These are phyloP conservation scores for Cucurbita pepo DNA, from an alignment of 306 rosid species.

Conservation along the genomic window DNA sequence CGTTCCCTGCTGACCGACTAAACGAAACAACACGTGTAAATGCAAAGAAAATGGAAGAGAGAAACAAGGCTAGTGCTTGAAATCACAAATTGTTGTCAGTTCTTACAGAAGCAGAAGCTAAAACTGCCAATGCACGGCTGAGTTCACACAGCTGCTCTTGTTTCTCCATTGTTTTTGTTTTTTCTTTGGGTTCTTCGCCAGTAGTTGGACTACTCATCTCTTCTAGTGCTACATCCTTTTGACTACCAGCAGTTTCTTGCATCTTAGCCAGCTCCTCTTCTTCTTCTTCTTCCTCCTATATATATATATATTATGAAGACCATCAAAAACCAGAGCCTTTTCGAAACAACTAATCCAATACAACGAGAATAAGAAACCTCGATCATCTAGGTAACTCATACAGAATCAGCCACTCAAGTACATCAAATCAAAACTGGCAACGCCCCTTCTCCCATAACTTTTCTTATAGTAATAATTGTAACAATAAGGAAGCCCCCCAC, in stretches of 20 bases:
- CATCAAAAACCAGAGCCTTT: not conserved
- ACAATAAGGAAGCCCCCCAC: not conserved
- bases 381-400: not conserved
- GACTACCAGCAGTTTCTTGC: conserved; percentile 32
- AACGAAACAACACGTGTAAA: conserved; percentile 1
- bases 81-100: conserved; percentile 3
- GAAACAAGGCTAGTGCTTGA: not conserved
- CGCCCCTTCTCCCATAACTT: not conserved
- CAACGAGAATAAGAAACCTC: not conserved
- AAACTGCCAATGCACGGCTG: conserved; percentile 89
- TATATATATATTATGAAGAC: not conserved
- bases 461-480: not conserved
- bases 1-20: conserved; percentile 96
- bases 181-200: conserved; percentile 57
- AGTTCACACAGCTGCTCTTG: conserved; percentile 80
- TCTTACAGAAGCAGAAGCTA: conserved; percentile 96
- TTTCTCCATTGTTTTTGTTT: conserved; percentile 52
- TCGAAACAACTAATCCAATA: conserved; percentile 2
- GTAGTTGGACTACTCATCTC: conserved; percentile 68
- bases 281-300: conserved; percentile 76
- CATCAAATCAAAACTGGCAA: not conserved
- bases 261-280: conserved; percentile 52
- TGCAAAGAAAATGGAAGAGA: not conserved
- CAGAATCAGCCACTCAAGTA: not conserved
- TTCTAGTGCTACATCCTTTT: conserved; percentile 55